These are phyloP conservation scores for Citrus inodora DNA, from an alignment of 345 rosid genomes.

Conservation along the genomic window DNA sequence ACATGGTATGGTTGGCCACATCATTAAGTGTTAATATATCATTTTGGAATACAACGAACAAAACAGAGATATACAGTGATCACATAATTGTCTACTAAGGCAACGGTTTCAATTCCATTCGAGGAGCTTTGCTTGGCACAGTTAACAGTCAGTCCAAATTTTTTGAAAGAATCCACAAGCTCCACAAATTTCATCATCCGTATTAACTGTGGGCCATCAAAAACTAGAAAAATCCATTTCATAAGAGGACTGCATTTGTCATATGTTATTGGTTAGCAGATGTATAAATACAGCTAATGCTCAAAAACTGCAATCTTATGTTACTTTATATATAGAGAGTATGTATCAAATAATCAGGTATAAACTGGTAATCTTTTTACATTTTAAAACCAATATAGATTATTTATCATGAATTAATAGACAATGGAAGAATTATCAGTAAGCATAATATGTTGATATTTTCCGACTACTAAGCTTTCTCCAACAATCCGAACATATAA, in stretches of 20 bases:
- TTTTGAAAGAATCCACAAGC: too few relatives aligned
- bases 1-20: constrained; percentile 14
- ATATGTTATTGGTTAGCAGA: too few relatives aligned
- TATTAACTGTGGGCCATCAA: not conserved
- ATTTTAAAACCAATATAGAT: not conserved
- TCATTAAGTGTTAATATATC: not conserved
- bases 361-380: not conserved
- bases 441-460: not conserved
- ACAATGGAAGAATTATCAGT: not conserved
- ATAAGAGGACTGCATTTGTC: too few relatives aligned
- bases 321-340: too few relatives aligned
- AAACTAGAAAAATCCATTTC: too few relatives aligned
- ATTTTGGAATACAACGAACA: not conserved
- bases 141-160: not conserved
- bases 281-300: not conserved
- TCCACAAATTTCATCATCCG: too few relatives aligned
- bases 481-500: not conserved
- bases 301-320: not conserved
- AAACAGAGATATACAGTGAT: not conserved
- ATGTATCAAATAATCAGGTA: too few relatives aligned
- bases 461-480: not conserved
- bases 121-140: too few relatives aligned
- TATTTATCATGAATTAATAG: not conserved
- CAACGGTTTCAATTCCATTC: too few relatives aligned
- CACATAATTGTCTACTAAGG: not conserved